phyloP scores from a whole-genome alignment of 495 filamentous ascomycete species.

The Neurospora sp. region DNA sequence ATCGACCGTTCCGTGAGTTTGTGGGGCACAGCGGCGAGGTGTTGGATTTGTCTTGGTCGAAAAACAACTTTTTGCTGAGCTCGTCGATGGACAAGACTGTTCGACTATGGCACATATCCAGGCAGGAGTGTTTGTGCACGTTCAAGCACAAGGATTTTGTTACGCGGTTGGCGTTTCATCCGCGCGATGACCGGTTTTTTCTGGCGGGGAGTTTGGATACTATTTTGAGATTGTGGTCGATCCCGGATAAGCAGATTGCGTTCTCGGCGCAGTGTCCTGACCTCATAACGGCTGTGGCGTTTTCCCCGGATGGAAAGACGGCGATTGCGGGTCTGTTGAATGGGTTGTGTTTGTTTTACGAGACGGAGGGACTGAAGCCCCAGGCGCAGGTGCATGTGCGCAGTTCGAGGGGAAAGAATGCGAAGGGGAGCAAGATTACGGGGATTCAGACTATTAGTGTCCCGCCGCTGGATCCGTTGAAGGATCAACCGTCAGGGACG shows the following conservation, averaged over 20 bases:
- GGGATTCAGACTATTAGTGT: slow-evolving; percentile 70
- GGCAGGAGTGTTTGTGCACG: slow-evolving; percentile 80
- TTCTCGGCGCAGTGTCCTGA: slow-evolving; percentile 77
- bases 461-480: slow-evolving; percentile 27
- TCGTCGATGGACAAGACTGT: slow-evolving; percentile 99
- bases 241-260: slow-evolving; percentile 90
- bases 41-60: slow-evolving; percentile 93
- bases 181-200: slow-evolving; percentile 92
- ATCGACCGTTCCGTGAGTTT: slow-evolving; percentile 68
- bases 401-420: slow-evolving; percentile 82
- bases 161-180: slow-evolving; percentile 90
- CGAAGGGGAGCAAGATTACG: slow-evolving; percentile 95
- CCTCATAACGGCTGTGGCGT: slow-evolving; percentile 86
- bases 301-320: slow-evolving; percentile 83
- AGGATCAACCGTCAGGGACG: background rate
- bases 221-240: slow-evolving; percentile 91
- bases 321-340: slow-evolving; percentile 83
- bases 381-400: slow-evolving; percentile 80
- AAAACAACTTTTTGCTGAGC: slow-evolving; percentile 96
- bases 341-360: slow-evolving; percentile 84
- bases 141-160: slow-evolving; percentile 98
- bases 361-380: slow-evolving; percentile 84
- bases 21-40: slow-evolving; percentile 79
- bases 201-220: slow-evolving; percentile 87
- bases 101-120: slow-evolving; percentile 82